Evolutionary conservation across 2,329 filamentous ascomycete genomes (phyloP).

Genomic region (Microdochium trichocladiopsis): DNA sequence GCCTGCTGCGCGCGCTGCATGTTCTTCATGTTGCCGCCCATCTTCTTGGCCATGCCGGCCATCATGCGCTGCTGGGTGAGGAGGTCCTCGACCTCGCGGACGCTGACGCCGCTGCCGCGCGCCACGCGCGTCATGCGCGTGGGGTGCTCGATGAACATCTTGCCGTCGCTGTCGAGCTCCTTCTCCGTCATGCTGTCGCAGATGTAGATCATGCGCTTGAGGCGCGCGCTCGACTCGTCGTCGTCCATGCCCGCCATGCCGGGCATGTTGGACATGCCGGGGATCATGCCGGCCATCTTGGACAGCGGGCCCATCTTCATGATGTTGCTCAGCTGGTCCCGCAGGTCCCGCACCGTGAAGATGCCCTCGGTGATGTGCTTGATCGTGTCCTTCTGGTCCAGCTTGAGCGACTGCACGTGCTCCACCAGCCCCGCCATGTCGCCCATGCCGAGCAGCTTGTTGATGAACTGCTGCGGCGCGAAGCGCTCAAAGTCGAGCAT

Average conservation of each 20-base stretch:
- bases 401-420: constrained; percentile 90
- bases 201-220: constrained; percentile 98
- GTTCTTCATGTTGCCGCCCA: constrained; percentile 96
- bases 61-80: constrained; percentile 99
- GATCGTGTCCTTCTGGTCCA: constrained; percentile 98
- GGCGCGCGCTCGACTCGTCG: constrained; percentile 85
- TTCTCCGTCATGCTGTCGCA: constrained; percentile 97
- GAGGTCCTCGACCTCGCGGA: constrained; percentile 89
- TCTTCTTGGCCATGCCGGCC: constrained; percentile 98
- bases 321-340: constrained; percentile 93
- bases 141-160: constrained; percentile 87
- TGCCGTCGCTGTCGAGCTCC: constrained; percentile 92
- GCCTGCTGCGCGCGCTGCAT: constrained; percentile 90
- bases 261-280: constrained; percentile 76
- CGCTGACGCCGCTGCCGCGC: constrained; percentile 80
- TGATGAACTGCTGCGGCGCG: constrained; percentile 85
- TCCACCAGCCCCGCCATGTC: constrained; percentile 94
- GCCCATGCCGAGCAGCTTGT: constrained; percentile 92
- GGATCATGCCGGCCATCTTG: constrained; percentile 99
- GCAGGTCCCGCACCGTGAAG: constrained; percentile 88
- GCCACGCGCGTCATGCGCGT: constrained; percentile 90
- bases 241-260: constrained; percentile 90
- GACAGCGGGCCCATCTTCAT: constrained; percentile 99
- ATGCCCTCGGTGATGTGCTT: constrained; percentile 97
- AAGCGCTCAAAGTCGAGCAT: constrained; percentile 93